A percentile compares a stretch with the other conserved stretches of the same genome.
phyloP scores from a whole-genome alignment of 495 filamentous ascomycete species.

The Lasiosphaeriaceae sp. region DNA sequence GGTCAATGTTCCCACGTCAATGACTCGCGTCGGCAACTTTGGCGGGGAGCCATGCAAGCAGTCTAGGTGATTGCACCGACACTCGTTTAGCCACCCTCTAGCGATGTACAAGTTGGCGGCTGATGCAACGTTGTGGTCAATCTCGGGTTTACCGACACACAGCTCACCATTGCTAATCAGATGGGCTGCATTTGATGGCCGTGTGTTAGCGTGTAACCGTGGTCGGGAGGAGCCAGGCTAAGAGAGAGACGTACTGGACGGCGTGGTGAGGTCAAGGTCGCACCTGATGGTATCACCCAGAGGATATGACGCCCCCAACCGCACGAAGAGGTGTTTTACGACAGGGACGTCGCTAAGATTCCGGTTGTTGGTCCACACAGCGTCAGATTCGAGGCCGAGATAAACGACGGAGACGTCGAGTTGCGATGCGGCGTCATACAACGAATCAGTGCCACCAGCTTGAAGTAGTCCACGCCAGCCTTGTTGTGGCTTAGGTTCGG shows the following conservation, averaged over 20 bases:
- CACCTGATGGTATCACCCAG: too few relatives aligned
- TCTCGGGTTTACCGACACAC: background rate
- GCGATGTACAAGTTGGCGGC: background rate
- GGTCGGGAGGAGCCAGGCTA: too few relatives aligned
- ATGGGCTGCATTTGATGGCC: background rate
- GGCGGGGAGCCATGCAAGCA: background rate
- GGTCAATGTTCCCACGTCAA: background rate
- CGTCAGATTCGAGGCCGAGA: background rate
- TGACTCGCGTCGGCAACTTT: conserved; percentile 3
- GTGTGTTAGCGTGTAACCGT: too few relatives aligned
- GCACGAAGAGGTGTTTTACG: background rate
- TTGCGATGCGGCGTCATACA: background rate
- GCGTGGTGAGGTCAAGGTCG: too few relatives aligned
- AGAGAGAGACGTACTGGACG: too few relatives aligned
- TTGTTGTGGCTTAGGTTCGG: too few relatives aligned
- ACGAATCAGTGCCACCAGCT: too few relatives aligned
- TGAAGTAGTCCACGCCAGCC: too few relatives aligned
- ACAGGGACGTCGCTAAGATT: background rate
- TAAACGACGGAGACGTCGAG: background rate
- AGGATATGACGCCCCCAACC: too few relatives aligned
- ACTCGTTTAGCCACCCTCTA: conserved; percentile 1
- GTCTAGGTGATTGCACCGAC: background rate
- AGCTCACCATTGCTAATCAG: background rate
- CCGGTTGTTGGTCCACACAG: background rate
- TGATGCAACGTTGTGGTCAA: background rate